Evolutionary conservation across 179 eudicot species (phyloP).

Genomic region (Amaranthus tricolor): DNA sequence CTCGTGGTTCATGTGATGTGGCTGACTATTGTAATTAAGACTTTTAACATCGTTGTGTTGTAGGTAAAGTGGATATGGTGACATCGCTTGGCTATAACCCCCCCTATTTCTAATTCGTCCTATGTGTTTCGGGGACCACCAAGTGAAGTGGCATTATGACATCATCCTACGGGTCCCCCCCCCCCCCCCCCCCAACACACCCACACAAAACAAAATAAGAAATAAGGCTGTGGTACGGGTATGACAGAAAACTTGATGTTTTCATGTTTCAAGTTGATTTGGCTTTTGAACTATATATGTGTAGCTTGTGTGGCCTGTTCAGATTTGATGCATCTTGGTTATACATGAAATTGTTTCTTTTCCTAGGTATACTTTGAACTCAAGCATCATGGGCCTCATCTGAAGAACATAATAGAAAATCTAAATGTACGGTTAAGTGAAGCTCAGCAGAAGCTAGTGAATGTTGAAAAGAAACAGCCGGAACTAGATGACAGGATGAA

Average conservation of each 20-base stretch:
- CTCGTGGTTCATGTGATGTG: too few species aligned
- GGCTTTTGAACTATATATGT: not conserved
- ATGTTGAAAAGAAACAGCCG: conserved; percentile 63
- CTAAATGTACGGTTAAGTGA: conserved; percentile 55
- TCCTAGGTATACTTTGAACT: conserved; percentile 77
- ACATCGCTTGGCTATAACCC: not conserved
- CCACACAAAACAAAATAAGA: too few species aligned
- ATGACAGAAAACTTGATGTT: not conserved
- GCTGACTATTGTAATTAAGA: too few species aligned
- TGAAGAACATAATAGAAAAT: conserved; percentile 69
- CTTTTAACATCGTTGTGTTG: too few species aligned
- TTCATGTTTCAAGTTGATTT: not conserved
- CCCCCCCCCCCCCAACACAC: too few species aligned
- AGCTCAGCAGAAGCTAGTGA: conserved; percentile 56
- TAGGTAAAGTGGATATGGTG: not conserved
- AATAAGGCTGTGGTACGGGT: not conserved
- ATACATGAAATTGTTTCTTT: not conserved
- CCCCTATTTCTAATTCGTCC: not conserved
- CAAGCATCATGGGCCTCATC: conserved; percentile 80
- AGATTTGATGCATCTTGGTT: conserved; percentile 8
- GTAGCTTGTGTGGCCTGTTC: not conserved
- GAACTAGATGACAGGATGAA: conserved; percentile 52
- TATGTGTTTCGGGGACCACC: not conserved
- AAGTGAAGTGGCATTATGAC: not conserved
- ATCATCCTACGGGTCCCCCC: too few species aligned